phyloP scores from a whole-genome alignment of 2,329 filamentous ascomycete species.

The Arthrinium phaeospermum region DNA sequence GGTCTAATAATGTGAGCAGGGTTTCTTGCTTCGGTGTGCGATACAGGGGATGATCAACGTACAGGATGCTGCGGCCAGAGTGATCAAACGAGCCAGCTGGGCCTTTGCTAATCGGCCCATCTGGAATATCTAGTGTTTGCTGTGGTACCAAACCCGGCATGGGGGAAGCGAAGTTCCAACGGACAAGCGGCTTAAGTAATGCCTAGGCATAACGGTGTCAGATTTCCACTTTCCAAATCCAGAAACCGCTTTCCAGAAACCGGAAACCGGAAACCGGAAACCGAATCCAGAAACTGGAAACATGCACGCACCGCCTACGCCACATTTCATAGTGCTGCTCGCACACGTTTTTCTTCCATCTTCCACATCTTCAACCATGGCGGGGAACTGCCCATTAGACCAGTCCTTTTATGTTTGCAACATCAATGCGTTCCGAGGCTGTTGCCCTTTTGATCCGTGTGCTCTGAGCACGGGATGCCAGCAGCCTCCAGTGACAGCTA shows the following conservation, averaged over 20 bases:
- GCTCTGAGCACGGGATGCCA: not conserved
- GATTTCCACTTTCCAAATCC: too few relatives aligned
- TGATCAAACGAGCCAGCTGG: constrained; percentile 12
- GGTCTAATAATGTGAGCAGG: constrained; percentile 8
- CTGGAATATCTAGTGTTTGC: not conserved
- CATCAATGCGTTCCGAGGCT: constrained; percentile 12
- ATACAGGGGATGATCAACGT: too few relatives aligned
- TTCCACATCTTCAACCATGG: not conserved
- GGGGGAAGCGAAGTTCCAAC: too few relatives aligned
- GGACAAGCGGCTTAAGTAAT: too few relatives aligned
- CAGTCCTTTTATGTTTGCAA: constrained; percentile 11
- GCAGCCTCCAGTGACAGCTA: too few relatives aligned
- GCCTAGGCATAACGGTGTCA: too few relatives aligned
- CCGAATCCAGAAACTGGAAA: too few relatives aligned
- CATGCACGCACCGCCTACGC: too few relatives aligned
- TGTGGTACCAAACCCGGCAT: too few relatives aligned
- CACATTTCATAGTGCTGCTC: too few relatives aligned
- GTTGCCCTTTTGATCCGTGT: constrained; percentile 17
- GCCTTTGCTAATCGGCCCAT: constrained; percentile 2
- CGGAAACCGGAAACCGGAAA: not conserved
- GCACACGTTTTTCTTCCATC: not conserved
- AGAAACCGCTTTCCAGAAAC: too few relatives aligned
- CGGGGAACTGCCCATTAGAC: not conserved
- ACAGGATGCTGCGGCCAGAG: constrained; percentile 4
- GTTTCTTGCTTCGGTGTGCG: not conserved